A percentile compares a stretch with the other conserved stretches of the same genome.
phyloP scores from a whole-genome alignment of 2,329 filamentous ascomycete species.

The Monilinia fructigena region DNA sequence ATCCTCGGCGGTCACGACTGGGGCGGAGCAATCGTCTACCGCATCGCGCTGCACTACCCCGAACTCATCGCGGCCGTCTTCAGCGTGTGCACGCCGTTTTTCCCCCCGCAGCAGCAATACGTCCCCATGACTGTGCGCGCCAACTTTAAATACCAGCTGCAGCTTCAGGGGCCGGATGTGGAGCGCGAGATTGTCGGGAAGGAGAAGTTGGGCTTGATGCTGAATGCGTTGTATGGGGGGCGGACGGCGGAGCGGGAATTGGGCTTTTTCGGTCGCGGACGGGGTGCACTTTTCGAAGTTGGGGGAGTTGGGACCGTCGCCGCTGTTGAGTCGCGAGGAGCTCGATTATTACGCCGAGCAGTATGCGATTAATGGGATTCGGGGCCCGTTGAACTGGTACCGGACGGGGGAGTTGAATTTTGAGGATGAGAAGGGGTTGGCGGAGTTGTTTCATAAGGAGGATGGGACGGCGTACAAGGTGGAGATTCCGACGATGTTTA shows the following conservation, averaged over 20 bases:
- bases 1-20: conserved; percentile 88
- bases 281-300: conserved; percentile 67
- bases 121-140: conserved; percentile 55
- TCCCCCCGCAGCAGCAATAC: conserved; percentile 52
- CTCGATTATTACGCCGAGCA: conserved; percentile 74
- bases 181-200: conserved; percentile 57
- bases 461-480: conserved; percentile 52
- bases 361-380: conserved; percentile 70
- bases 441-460: conserved; percentile 50
- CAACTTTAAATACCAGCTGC: conserved; percentile 81
- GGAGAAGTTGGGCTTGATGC: conserved; percentile 65
- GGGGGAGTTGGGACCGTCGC: conserved; percentile 53
- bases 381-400: conserved; percentile 88
- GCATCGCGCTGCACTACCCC: conserved; percentile 71
- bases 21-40: conserved; percentile 78
- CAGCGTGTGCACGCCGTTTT: conserved; percentile 76
- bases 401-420: conserved; percentile 70
- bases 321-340: conserved; percentile 65
- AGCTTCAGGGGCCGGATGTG: conserved; percentile 68
- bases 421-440: conserved; percentile 67
- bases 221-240: conserved; percentile 71
- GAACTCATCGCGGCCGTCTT: conserved; percentile 73
- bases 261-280: conserved; percentile 56
- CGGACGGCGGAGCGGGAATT: conserved; percentile 53
- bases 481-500: conserved; percentile 67